These are phyloP conservation scores for Aspergillus flavus DNA, from an alignment of 2,329 filamentous ascomycete genomes.

Conservation along the genomic window DNA sequence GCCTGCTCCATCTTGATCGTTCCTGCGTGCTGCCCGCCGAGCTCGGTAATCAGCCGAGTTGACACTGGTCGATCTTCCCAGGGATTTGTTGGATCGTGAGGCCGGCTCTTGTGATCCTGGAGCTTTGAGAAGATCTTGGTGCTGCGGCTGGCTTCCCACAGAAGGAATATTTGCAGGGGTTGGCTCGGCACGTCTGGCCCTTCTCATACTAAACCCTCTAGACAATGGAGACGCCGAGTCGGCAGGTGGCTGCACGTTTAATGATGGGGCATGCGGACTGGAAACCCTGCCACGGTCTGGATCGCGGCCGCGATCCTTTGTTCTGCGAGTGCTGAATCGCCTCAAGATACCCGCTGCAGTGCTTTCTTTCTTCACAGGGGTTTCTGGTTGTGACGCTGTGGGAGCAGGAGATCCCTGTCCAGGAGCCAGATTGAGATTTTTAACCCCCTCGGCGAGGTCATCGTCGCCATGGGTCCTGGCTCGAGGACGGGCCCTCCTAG, in stretches of 20 bases:
- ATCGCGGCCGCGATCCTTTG: slow-evolving; percentile 56
- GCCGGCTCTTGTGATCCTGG: slow-evolving; percentile 64
- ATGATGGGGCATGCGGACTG: slow-evolving; percentile 70
- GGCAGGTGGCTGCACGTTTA: slow-evolving; percentile 77
- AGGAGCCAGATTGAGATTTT: slow-evolving; percentile 63
- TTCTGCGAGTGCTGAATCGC: slow-evolving; percentile 86
- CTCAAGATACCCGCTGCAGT: slow-evolving; percentile 81
- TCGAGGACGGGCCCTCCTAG: slow-evolving; percentile 78
- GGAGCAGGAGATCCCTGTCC: slow-evolving; percentile 52
- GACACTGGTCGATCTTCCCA: slow-evolving; percentile 88
- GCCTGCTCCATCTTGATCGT: slow-evolving; percentile 57
- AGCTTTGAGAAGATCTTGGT: slow-evolving; percentile 76
- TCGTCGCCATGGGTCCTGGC: slow-evolving; percentile 95
- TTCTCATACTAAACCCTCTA: slow-evolving; percentile 86
- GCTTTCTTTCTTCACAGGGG: slow-evolving; percentile 78
- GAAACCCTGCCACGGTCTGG: slow-evolving; percentile 53
- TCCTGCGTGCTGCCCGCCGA: slow-evolving; percentile 61
- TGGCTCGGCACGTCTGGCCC: slow-evolving; percentile 57
- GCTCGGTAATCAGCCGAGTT: slow-evolving; percentile 79
- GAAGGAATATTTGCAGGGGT: slow-evolving; percentile 61
- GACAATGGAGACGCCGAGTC: slow-evolving; percentile 67
- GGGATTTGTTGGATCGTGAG: slow-evolving; percentile 65
- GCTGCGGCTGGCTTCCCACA: slow-evolving; percentile 66
- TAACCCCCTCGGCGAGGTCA: slow-evolving; percentile 74
- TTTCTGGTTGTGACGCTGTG: slow-evolving; percentile 61